These are phyloP conservation scores for Metarhizium humberi DNA, from an alignment of 2,329 filamentous ascomycete genomes.

Conservation along the genomic window DNA sequence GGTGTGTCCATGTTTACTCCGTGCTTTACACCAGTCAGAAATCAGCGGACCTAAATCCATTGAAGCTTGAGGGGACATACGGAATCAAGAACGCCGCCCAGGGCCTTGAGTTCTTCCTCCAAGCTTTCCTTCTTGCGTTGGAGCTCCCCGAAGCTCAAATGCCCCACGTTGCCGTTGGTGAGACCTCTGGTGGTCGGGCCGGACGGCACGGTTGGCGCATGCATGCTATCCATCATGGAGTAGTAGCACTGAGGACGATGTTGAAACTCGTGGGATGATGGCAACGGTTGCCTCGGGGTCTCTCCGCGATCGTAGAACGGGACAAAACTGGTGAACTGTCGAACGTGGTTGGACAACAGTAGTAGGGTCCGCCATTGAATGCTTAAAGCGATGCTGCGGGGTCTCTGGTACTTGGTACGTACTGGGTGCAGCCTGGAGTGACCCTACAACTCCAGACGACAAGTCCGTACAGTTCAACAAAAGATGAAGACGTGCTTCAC, in stretches of 20 bases:
- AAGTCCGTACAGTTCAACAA: no score
- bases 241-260: not conserved
- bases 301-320: not conserved
- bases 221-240: constrained; percentile 42
- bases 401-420: not conserved
- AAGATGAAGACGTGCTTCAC: no score
- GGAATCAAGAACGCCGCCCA: constrained; percentile 80
- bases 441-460: not conserved
- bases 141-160: constrained; percentile 68
- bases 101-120: constrained; percentile 77
- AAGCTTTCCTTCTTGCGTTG: constrained; percentile 76
- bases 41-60: not conserved
- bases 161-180: constrained; percentile 51
- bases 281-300: not conserved
- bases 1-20: constrained; percentile 86
- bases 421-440: not conserved
- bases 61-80: constrained; percentile 37
- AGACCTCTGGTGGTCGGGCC: constrained; percentile 59
- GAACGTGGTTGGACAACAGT: not conserved
- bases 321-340: not conserved
- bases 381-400: not conserved
- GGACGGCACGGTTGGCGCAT: constrained; percentile 55
- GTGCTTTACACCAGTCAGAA: constrained; percentile 50
- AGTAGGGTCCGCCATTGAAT: not conserved
- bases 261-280: not conserved